Evolutionary conservation across 192 early-diverging fungal species (phyloP), one percentile per base, ranked within the genome.

Genomic region (Pilaira anomala): DNA sequence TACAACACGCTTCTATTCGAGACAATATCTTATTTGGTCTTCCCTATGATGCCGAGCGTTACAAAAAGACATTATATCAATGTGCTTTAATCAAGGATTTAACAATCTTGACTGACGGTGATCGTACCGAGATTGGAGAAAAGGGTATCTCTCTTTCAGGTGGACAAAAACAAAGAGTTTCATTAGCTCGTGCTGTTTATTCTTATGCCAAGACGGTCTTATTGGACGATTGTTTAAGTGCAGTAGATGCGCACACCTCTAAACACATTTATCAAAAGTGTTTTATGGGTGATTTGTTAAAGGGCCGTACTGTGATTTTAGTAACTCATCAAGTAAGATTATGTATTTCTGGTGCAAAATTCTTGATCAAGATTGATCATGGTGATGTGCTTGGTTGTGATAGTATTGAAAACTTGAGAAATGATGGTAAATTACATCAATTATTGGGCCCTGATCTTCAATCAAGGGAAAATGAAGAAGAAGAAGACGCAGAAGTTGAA

Each of bases 111-210:
- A 72, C 78, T 3, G 85, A 75, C 33, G 90, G 88, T 19, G 94
- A 96, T 63, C 56, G 77, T 60, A 85, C 86, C 13, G 82, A 82
- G 41, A 79, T 86, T 77, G 89, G 85, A 42, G 87, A 91, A 68
- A 74, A 85, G 25, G 90, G 90, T 13, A 81, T 55, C 4, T 87
- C 80, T 11, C 74, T 91, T 7, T 86, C 84, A 2, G 89, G 89
- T 9, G 91, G 91, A 0, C 91, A 93, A 67, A 90, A 88, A 62
- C 89, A 91, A 67, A 78, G 92, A 24, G 77, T 91, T 4, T 86
- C 82, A 13, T 80, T 94, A 36, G 91, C 91, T 2, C 80, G 94
- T n/a, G 91, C 90, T 3, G 85, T 84, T 16, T 96, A 94, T 61
- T 80, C 84, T 3, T 76, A 80, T 16, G 82, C 86, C 1, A 73